Conservation (phyloP, 2,329 filamentous ascomycete species). For the Verticillium dahliae region DNA sequence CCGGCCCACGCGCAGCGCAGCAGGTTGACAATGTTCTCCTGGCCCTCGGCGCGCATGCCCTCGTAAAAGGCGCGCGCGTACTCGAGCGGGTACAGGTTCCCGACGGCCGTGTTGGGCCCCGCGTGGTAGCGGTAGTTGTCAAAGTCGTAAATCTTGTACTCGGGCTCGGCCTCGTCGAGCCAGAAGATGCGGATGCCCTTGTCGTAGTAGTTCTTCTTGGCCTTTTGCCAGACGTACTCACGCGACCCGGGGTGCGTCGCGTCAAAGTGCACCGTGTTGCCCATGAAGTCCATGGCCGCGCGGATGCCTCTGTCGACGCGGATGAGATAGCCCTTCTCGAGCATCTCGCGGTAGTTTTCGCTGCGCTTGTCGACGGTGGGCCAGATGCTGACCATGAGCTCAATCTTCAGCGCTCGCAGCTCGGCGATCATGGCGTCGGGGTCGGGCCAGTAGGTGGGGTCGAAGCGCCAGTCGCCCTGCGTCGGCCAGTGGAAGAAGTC, state of each 20-base stretch:
- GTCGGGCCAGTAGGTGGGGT: constrained; percentile 58
- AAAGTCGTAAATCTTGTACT: constrained; percentile 60
- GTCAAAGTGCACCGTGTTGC: constrained; percentile 55
- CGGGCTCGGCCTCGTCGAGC: constrained; percentile 64
- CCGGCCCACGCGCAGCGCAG: constrained; percentile 43
- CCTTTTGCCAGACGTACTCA: constrained; percentile 52
- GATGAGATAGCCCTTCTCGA: constrained; percentile 48
- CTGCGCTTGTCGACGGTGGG: constrained; percentile 39
- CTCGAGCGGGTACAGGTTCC: constrained; percentile 53
- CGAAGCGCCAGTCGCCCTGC: constrained; percentile 64
- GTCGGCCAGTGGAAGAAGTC: constrained; percentile 60
- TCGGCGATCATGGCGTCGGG: constrained; percentile 60
- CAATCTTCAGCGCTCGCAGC: constrained; percentile 49
- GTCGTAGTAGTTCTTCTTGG: constrained; percentile 53
- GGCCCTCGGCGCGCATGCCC: constrained; percentile 44
- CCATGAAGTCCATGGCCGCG: constrained; percentile 51
- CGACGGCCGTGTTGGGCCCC: constrained; percentile 31
- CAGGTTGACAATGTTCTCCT: constrained; percentile 51
- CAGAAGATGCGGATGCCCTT: constrained; percentile 60
- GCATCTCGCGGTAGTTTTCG: constrained; percentile 21
- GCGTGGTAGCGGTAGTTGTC: constrained; percentile 57
- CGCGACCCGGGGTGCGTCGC: constrained; percentile 55
- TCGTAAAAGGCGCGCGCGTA: constrained; percentile 56
- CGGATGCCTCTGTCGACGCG: constrained; percentile 53
- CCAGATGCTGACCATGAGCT: constrained; percentile 66